Evolutionary conservation across 495 filamentous ascomycete species (phyloP).

Genomic region (Aspergillus nanangensis): DNA sequence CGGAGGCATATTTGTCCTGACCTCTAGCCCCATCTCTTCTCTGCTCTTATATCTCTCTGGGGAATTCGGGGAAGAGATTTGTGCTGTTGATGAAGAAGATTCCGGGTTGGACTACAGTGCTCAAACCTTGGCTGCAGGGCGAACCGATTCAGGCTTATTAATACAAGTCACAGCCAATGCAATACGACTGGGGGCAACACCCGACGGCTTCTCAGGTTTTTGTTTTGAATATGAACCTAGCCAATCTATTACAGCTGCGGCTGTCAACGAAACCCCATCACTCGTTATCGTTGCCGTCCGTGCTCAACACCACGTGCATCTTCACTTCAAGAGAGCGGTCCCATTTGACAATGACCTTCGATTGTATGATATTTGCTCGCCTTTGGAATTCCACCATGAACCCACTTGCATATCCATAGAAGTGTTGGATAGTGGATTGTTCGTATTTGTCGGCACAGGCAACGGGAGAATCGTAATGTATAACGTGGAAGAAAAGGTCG

Average conservation of each 20-base stretch:
- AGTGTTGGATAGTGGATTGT: conserved; percentile 15
- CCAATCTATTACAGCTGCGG: conserved; percentile 23
- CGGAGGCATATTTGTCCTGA: conserved; percentile 31
- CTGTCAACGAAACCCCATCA: conserved; percentile 24
- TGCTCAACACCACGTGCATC: conserved; percentile 12
- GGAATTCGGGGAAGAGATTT: conserved; percentile 30
- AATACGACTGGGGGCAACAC: conserved; percentile 33
- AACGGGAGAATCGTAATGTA: conserved; percentile 32
- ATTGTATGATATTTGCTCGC: conserved; percentile 13
- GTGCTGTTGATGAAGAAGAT: conserved; percentile 33
- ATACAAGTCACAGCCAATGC: conserved; percentile 55
- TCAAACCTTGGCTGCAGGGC: conserved; percentile 53
- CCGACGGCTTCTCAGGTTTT: conserved; percentile 13
- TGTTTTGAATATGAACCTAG: conserved; percentile 12
- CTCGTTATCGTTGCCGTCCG: conserved; percentile 25
- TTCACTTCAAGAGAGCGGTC: conserved; percentile 20
- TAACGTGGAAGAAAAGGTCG: conserved; percentile 12
- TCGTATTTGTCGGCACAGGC: conserved; percentile 35
- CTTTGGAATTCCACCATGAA: conserved; percentile 22
- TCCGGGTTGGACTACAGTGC: conserved; percentile 46
- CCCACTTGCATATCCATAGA: conserved; percentile 35
- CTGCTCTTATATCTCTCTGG: conserved; percentile 30
- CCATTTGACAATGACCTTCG: conserved; percentile 4
- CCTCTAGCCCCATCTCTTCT: conserved; percentile 38
- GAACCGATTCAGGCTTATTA: conserved; percentile 30